Evolutionary conservation across 345 rosid species (phyloP).

Genomic region (Excoecaria cochinchinensis): DNA sequence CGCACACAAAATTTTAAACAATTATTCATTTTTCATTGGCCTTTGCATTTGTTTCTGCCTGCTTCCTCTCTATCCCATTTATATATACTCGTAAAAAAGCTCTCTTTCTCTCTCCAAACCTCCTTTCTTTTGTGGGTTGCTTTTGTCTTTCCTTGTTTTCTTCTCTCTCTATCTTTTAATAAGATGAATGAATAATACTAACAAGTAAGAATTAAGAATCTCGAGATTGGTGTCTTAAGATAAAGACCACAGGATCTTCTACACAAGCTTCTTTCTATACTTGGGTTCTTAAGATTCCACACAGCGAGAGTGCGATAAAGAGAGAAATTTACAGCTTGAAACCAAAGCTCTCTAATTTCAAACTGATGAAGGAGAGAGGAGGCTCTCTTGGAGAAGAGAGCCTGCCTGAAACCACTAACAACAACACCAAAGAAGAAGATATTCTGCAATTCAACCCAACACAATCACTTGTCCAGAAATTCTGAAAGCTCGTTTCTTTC

Average conservation of each 20-base stretch:
- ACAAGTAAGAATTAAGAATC: constrained; percentile 20
- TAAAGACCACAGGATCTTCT: constrained; percentile 30
- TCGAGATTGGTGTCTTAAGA: constrained; percentile 50
- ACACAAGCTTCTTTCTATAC: not conserved
- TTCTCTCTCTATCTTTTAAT: not conserved
- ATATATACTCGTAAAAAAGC: too few relatives aligned
- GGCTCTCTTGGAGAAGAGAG: constrained; percentile 63
- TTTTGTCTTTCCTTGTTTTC: constrained; percentile 11
- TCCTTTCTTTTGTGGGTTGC: constrained; percentile 13
- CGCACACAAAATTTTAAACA: not conserved
- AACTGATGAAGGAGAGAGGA: constrained; percentile 47
- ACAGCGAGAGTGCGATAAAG: not conserved
- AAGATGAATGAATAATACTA: not conserved
- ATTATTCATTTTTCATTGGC: constrained; percentile 6
- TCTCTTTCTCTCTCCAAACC: not conserved
- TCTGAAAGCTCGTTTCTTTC: not conserved
- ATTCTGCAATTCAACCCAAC: constrained; percentile 22
- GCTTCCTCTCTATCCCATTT: too few relatives aligned
- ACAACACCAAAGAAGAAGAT: constrained; percentile 26
- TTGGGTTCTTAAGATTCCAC: not conserved
- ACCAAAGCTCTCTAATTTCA: constrained; percentile 1
- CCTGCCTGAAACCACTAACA: constrained; percentile 36
- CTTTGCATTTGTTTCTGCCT: constrained; percentile 10
- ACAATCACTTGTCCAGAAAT: not conserved
- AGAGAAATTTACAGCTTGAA: not conserved